These are phyloP conservation scores for Trichoderma lentiforme DNA, from an alignment of 2,329 filamentous ascomycete species.

Conservation along the genomic window DNA sequence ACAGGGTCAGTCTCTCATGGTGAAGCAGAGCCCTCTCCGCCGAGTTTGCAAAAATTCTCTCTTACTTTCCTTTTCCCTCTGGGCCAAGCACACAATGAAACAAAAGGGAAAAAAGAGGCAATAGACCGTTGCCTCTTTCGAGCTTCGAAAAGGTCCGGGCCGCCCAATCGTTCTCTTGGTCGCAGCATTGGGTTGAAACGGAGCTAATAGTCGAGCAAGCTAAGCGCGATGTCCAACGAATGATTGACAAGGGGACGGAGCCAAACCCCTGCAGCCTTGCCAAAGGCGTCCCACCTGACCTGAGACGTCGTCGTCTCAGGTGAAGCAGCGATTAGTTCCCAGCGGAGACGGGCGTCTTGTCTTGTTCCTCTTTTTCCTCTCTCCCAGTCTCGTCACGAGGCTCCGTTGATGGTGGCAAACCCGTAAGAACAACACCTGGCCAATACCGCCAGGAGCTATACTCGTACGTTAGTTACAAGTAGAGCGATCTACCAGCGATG, in stretches of 20 bases:
- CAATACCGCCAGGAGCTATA: not conserved
- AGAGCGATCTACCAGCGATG: not conserved
- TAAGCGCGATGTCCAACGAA: constrained; percentile 4
- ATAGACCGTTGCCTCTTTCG: not conserved
- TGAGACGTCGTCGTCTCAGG: constrained; percentile 26
- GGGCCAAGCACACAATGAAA: not conserved
- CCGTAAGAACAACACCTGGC: not conserved
- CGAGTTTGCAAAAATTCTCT: not conserved
- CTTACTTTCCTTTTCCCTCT: not conserved
- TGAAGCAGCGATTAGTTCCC: constrained; percentile 17
- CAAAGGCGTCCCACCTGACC: constrained; percentile 18
- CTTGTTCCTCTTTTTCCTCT: not conserved
- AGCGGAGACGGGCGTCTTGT: constrained; percentile 12
- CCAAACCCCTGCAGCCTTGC: constrained; percentile 18
- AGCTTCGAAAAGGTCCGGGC: constrained; percentile 4
- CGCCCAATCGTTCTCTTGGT: not conserved
- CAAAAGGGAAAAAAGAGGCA: not conserved
- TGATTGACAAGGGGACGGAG: constrained; percentile 1
- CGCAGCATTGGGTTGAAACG: constrained; percentile 17
- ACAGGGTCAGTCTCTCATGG: not conserved
- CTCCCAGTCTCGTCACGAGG: not conserved
- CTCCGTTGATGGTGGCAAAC: not conserved
- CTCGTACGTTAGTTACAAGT: not conserved
- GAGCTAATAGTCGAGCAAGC: constrained; percentile 5
- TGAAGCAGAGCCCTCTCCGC: not conserved